A percentile compares a stretch with the other conserved stretches of the same genome.
Evolutionary conservation across 352 stramenopile genomes (phyloP).

Genomic region (Phytopythium chamaehyphon): DNA sequence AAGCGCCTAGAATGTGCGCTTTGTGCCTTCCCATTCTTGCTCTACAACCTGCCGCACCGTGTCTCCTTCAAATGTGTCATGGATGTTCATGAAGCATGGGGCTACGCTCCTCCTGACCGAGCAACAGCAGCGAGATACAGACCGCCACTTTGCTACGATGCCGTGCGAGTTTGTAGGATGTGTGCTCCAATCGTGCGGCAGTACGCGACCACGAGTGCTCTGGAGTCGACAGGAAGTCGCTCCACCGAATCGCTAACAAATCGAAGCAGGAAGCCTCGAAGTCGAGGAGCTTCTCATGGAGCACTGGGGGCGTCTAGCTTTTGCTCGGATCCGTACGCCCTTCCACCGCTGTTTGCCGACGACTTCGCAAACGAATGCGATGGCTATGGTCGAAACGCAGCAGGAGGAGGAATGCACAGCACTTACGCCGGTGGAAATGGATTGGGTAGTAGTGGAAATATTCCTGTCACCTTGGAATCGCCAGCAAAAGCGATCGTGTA

Average conservation of each 20-base stretch:
- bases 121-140: constrained; percentile 46
- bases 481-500: constrained; percentile 62
- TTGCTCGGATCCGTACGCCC: constrained; percentile 55
- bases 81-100: constrained; percentile 62
- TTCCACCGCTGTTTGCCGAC: constrained; percentile 64
- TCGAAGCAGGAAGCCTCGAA: neutral
- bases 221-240: constrained; percentile 9
- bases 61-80: constrained; percentile 80
- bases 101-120: constrained; percentile 43
- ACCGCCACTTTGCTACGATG: constrained; percentile 64
- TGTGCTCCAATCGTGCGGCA: constrained; percentile 68
- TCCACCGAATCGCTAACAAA: constrained; percentile 10
- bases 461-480: constrained; percentile 29
- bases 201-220: constrained; percentile 24
- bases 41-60: constrained; percentile 56
- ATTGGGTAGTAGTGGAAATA: constrained; percentile 5
- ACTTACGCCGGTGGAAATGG: constrained; percentile 16
- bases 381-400: neutral
- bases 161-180: constrained; percentile 67
- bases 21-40: constrained; percentile 49
- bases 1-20: constrained; percentile 62
- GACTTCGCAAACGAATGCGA: constrained; percentile 45
- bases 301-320: constrained; percentile 10
- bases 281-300: constrained; percentile 8
- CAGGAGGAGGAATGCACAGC: neutral